phyloP scores from a whole-genome alignment of 768 basidiomycete species.

The Heimioporus sp. region DNA sequence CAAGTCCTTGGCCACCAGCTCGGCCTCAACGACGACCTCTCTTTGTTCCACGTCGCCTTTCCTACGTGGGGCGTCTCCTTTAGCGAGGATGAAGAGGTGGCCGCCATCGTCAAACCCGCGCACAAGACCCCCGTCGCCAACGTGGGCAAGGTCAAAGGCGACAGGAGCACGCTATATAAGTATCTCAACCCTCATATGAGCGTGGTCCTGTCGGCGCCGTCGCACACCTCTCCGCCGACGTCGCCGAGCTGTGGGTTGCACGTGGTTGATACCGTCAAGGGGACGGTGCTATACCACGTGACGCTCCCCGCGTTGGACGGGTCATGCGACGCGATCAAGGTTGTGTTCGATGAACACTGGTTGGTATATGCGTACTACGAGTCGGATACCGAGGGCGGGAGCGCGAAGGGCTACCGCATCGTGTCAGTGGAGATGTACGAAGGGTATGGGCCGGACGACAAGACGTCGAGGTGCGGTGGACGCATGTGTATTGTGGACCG shows the following conservation, averaged over 20 bases:
- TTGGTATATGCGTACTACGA: constrained; percentile 87
- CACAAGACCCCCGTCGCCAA: constrained; percentile 56
- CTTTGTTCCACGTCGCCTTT: constrained; percentile 48
- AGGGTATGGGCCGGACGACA: constrained; percentile 62
- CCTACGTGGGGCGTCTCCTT: constrained; percentile 67
- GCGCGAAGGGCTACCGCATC: constrained; percentile 66
- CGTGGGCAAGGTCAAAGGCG: constrained; percentile 80
- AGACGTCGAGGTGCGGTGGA: constrained; percentile 61
- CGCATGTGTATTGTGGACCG: constrained; percentile 16
- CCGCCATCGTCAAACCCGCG: constrained; percentile 45
- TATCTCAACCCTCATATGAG: constrained; percentile 85
- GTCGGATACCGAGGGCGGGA: constrained; percentile 43
- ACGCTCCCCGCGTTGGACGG: constrained; percentile 45
- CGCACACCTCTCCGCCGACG: constrained; percentile 9
- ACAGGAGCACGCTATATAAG: constrained; percentile 89
- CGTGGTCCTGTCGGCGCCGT: constrained; percentile 56
- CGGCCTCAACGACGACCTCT: constrained; percentile 39
- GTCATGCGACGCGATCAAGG: constrained; percentile 60
- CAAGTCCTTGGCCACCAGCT: constrained; percentile 61
- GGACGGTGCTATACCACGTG: constrained; percentile 68
- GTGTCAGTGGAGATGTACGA: constrained; percentile 91
- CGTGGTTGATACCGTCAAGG: constrained; percentile 78
- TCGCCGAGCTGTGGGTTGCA: constrained; percentile 57
- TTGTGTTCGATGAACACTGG: constrained; percentile 85
- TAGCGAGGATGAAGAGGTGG: constrained; percentile 55